A percentile compares a stretch with the other conserved stretches of the same genome.
Evolutionary conservation across 176 grass and related monocot species (phyloP).

Genomic region (Saccharum spontaneum): DNA sequence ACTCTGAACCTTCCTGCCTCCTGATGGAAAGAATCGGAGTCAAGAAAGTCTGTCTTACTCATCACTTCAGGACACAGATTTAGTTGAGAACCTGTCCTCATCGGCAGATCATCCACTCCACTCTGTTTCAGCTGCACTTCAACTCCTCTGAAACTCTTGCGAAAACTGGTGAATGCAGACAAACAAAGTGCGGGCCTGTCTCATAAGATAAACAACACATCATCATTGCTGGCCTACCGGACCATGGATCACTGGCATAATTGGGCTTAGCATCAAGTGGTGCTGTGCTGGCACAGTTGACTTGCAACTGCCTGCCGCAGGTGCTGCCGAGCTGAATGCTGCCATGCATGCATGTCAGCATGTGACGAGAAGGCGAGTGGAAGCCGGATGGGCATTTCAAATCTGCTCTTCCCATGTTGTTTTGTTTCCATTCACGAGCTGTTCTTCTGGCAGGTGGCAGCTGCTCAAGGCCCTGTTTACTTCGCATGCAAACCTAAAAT

Average conservation of each 20-base stretch:
- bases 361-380: slow-evolving; percentile 42
- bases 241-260: background rate
- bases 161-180: background rate
- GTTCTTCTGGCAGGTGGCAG: slow-evolving; percentile 18
- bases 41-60: background rate
- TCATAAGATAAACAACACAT: slow-evolving; percentile 3
- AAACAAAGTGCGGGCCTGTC: slow-evolving; percentile 13
- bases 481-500: too few species aligned
- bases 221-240: background rate
- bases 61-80: slow-evolving; percentile 5
- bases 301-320: slow-evolving; percentile 23
- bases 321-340: background rate
- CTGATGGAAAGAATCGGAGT: background rate
- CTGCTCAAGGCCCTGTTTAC: background rate
- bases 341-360: background rate
- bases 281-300: slow-evolving; percentile 32
- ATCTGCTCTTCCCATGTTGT: slow-evolving; percentile 25
- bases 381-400: slow-evolving; percentile 16
- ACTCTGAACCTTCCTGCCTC: background rate
- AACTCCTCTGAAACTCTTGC: background rate
- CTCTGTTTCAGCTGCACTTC: too few species aligned
- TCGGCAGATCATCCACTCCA: background rate
- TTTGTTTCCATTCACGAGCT: slow-evolving; percentile 26
- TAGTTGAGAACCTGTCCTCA: background rate
- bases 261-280: slow-evolving; percentile 11